Base-by-base conservation (phyloP, 1,284 basidiomycete species). In the Apiotrichum mycotoxinovorans region DNA sequence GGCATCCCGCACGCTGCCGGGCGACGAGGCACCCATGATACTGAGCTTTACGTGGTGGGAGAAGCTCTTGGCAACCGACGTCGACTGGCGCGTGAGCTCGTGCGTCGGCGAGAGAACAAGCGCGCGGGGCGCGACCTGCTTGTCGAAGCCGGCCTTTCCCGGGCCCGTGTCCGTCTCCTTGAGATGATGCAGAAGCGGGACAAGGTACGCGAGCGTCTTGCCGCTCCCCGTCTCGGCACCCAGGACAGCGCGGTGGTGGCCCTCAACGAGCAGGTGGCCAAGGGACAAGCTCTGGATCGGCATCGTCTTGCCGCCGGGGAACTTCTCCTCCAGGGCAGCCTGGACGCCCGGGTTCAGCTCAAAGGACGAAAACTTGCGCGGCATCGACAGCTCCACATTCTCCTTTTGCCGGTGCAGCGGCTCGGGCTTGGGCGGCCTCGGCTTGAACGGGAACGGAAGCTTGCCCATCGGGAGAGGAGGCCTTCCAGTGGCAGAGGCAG, bases 151-250 rank as follows among this genome's bases (percentile, higher is more conserved):
- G 37, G 40, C 45, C 25, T 4, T 7, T 11, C 22, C 30, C 1
- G 44, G 53, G 1, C 58, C 54, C 20, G 17, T 40, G 44, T 76
- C 73, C 17, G 69, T 80, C 50, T 78, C 71, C 72, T 93, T 93
- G 65, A 93, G 79, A 56, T 83, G 79, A 63, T 92, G 87, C 4
- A 93, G 79, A 46, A 93, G 72, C 0, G 91, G 91, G 2, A 93
- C 80, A 35, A 93, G 82, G 70, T 92, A 93, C 1, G 91, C 90
- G n/a, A 92, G 82, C 4, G 87, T 90, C 78, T 94, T 94, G 1
- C 91, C 91, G 0, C 88, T 90, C 10, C 91, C 91, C 0, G 91
- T 93, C 75, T 93, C 91, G 0, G 87, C 86, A 0, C 89, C 90
- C 1, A 94, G 80, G 12, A 93, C 80, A 59, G 81, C 85, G 2